A percentile compares a stretch with the other conserved stretches of the same genome.
These are phyloP conservation scores for Dissophora ornata DNA, from an alignment of 192 early-diverging fungal species.

Conservation along the genomic window DNA sequence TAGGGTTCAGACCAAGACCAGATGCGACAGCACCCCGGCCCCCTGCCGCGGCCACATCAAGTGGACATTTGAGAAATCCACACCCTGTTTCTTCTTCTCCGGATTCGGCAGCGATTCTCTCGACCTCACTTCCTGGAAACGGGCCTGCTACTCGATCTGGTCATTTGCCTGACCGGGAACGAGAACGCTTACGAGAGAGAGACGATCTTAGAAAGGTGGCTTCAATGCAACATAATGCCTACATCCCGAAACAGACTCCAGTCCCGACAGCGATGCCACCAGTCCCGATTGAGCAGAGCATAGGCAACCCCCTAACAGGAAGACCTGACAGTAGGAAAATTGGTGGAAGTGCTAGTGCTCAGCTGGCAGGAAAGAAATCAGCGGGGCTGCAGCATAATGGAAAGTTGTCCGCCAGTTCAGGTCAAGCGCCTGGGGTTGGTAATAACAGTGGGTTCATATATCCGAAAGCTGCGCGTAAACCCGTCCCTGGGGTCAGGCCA, in stretches of 20 bases:
- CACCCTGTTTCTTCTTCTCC: neutral
- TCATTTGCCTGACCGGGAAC: conserved; percentile 3
- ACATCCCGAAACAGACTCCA: conserved; percentile 21
- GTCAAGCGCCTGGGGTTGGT: too few relatives aligned
- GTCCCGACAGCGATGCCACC: conserved; percentile 12
- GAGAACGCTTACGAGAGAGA: neutral
- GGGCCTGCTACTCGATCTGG: conserved; percentile 14
- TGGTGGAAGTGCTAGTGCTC: too few relatives aligned
- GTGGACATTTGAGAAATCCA: conserved; percentile 19
- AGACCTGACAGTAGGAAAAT: too few relatives aligned
- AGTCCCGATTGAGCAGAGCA: neutral
- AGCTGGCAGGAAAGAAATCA: neutral
- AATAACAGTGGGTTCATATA: conserved; percentile 50
- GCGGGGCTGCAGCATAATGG: neutral
- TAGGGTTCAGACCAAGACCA: neutral
- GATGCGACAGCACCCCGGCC: neutral
- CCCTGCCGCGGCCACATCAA: conserved; percentile 2
- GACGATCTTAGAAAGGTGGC: neutral
- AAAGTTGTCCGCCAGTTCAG: too few relatives aligned
- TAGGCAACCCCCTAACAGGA: neutral
- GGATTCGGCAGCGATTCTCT: neutral
- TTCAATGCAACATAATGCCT: conserved; percentile 25
- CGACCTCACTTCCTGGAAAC: conserved; percentile 4
- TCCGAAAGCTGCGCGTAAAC: conserved; percentile 41
- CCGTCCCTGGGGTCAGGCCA: conserved; percentile 26